Conservation (phyloP, 208 protist genomes). For the Acanthamoeba culbertsoni region DNA sequence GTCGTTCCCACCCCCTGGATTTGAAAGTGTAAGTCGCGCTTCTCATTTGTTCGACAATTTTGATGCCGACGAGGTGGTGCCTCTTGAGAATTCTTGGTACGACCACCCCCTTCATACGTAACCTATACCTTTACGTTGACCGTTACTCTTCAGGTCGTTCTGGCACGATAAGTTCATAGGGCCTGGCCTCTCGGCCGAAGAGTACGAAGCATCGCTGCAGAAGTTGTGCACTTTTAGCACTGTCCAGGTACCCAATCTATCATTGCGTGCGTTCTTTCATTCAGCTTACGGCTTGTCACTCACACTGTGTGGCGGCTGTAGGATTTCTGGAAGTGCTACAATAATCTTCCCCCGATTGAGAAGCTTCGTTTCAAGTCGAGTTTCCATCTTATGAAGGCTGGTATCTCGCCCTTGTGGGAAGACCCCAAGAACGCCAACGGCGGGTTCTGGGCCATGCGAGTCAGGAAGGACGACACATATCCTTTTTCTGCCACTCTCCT, state of each 20-base stretch:
- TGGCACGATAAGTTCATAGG: constrained; percentile 62
- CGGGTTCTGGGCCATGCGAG: constrained; percentile 59
- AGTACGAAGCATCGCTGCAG: constrained; percentile 55
- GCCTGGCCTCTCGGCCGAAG: constrained; percentile 29
- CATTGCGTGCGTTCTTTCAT: not conserved
- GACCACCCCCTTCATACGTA: not conserved
- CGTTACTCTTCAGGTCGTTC: constrained; percentile 18
- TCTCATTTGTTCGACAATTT: constrained; percentile 47
- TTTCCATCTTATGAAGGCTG: constrained; percentile 58
- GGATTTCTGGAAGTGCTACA: constrained; percentile 63
- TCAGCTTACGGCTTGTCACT: not conserved
- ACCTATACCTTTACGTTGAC: not conserved
- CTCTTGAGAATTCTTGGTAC: constrained; percentile 51
- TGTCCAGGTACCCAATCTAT: constrained; percentile 8
- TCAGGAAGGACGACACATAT: constrained; percentile 44
- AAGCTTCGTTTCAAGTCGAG: constrained; percentile 53
- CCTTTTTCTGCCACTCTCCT: not conserved
- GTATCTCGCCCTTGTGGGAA: constrained; percentile 52
- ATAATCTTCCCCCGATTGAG: constrained; percentile 57
- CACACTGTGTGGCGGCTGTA: not conserved
- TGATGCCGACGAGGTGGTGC: constrained; percentile 5
- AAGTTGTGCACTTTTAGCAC: constrained; percentile 46
- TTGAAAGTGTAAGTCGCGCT: not conserved
- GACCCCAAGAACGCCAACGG: constrained; percentile 51
- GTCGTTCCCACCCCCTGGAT: constrained; percentile 30